Evolutionary conservation across 1,284 basidiomycete species (phyloP).

Genomic region (Rhodotorula sp.): DNA sequence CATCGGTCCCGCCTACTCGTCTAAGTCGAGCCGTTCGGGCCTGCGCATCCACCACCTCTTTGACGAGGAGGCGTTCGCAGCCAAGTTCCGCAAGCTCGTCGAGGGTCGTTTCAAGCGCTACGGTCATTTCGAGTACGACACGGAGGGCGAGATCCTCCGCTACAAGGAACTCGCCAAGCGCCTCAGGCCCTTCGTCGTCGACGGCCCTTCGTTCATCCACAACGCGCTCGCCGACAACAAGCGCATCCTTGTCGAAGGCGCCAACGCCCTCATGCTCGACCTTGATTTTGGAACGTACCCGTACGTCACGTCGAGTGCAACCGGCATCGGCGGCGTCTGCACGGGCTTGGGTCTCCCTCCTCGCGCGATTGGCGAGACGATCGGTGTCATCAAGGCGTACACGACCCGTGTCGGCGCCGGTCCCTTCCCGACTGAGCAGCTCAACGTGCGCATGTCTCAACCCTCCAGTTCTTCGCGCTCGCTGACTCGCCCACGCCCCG

Average conservation of each 20-base stretch:
- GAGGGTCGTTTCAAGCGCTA: slow-evolving; percentile 98
- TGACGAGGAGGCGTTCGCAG: slow-evolving; percentile 79
- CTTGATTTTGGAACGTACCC: slow-evolving; percentile 98
- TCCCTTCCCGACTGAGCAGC: slow-evolving; percentile 94
- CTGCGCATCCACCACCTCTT: slow-evolving; percentile 92
- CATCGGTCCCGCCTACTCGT: slow-evolving; percentile 97
- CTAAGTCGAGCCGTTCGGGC: slow-evolving; percentile 94
- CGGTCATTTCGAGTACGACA: slow-evolving; percentile 97
- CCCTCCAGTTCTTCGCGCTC: background rate
- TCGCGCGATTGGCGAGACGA: slow-evolving; percentile 73
- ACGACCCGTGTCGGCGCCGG: slow-evolving; percentile 96
- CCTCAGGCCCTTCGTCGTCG: slow-evolving; percentile 81
- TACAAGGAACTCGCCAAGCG: slow-evolving; percentile 87
- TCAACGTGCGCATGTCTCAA: slow-evolving; percentile 62
- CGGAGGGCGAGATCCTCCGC: slow-evolving; percentile 88
- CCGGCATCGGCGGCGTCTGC: slow-evolving; percentile 89
- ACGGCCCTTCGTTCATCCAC: slow-evolving; percentile 84
- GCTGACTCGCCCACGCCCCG: background rate
- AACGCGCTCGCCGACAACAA: slow-evolving; percentile 69
- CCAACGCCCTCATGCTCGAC: slow-evolving; percentile 97
- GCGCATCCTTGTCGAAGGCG: slow-evolving; percentile 88
- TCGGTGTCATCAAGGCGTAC: slow-evolving; percentile 96
- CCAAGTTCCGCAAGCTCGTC: slow-evolving; percentile 91
- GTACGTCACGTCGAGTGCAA: slow-evolving; percentile 91
- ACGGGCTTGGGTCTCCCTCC: slow-evolving; percentile 95